These are phyloP conservation scores for Podaxis mareebaensis DNA, from an alignment of 768 basidiomycete genomes.

Conservation along the genomic window DNA sequence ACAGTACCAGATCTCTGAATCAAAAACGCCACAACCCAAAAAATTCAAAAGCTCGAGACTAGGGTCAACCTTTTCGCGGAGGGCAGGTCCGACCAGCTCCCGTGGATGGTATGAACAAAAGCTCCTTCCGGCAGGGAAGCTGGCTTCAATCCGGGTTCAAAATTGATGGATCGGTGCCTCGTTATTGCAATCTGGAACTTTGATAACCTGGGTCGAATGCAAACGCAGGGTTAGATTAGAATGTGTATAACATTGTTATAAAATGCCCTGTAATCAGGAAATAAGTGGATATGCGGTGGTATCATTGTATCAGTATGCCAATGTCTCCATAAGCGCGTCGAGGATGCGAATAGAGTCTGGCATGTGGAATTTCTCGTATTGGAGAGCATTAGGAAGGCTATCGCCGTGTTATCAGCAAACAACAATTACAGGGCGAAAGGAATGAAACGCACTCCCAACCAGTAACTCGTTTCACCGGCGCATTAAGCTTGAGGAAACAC, in stretches of 20 bases:
- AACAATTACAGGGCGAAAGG: background rate
- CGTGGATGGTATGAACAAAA: no score
- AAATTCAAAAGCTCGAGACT: no score
- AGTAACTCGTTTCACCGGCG: conserved; percentile 83
- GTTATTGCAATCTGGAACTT: no score
- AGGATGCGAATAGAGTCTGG: conserved; percentile 84
- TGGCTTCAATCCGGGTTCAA: no score
- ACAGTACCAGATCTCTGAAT: no score
- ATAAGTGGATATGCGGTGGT: conserved; percentile 2
- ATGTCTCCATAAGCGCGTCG: conserved; percentile 82
- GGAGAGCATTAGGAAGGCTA: conserved; percentile 81
- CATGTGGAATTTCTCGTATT: conserved; percentile 91
- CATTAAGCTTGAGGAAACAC: conserved; percentile 85
- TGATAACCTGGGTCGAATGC: background rate
- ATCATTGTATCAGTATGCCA: conserved; percentile 52
- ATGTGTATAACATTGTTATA: background rate
- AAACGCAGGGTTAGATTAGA: background rate
- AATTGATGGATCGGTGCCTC: no score
- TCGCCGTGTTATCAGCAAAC: conserved; percentile 3
- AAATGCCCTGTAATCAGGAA: conserved; percentile 1
- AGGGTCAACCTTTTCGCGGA: no score
- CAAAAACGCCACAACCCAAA: no score
- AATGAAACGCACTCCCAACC: conserved; percentile 87
- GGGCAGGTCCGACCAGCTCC: no score
- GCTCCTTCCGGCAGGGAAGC: no score